phyloP scores from a whole-genome alignment of 345 rosid species.

The Eucalyptus pumila region DNA sequence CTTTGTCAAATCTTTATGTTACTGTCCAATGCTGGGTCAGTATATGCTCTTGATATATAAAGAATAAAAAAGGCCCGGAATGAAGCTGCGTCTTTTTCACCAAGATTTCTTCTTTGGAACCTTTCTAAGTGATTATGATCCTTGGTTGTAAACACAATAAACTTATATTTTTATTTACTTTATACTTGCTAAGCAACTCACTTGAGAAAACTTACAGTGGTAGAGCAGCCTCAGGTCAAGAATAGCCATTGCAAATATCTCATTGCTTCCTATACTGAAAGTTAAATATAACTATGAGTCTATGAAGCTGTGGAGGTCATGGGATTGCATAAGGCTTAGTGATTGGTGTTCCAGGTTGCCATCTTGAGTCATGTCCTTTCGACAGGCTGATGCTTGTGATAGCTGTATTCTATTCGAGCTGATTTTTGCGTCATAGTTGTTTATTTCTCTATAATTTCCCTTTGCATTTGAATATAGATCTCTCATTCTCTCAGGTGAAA shows the following conservation, averaged over 20 bases:
- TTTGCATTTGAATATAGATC: neutral
- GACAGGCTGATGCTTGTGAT: neutral
- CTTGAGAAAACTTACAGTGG: neutral
- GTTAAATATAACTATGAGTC: neutral
- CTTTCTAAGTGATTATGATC: neutral
- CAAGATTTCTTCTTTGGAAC: neutral
- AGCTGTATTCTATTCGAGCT: neutral
- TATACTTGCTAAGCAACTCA: neutral
- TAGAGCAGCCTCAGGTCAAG: neutral
- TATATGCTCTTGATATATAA: neutral
- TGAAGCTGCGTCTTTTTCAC: neutral
- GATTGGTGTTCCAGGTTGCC: neutral
- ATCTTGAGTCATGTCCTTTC: neutral
- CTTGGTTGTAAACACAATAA: neutral
- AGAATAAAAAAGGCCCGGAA: neutral
- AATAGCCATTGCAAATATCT: neutral
- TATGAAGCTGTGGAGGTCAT: neutral
- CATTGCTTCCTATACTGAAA: neutral
- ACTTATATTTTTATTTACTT: neutral
- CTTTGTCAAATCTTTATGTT: neutral
- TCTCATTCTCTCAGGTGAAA: neutral
- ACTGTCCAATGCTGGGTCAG: neutral
- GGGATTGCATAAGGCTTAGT: neutral
- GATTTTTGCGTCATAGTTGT: neutral
- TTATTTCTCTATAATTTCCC: neutral